Percentiles rank a stretch among this genome's conserved stretches.
Evolutionary conservation across 202 grass and related monocot genomes (phyloP).

Genomic region (Panicum virgatum): DNA sequence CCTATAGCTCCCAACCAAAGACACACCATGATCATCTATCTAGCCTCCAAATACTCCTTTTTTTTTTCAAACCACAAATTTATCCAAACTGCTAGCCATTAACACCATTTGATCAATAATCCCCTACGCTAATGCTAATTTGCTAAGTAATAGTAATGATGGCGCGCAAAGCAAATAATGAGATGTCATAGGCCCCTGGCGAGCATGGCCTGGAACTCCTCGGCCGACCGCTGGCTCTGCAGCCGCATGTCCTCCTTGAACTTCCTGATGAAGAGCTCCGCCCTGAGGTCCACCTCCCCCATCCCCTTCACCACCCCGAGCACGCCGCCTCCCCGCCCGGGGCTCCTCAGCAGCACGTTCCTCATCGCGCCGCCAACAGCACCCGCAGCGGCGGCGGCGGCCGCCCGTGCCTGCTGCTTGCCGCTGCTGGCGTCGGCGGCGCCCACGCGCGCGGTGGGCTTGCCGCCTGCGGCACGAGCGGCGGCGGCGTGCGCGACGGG

Average conservation of each 20-base stretch:
- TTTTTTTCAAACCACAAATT: constrained; percentile 1
- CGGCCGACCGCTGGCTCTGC: constrained; percentile 65
- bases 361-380: not conserved
- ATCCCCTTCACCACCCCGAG: constrained; percentile 38
- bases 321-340: constrained; percentile 11
- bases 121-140: not conserved
- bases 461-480: not conserved
- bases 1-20: not conserved
- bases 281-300: constrained; percentile 73
- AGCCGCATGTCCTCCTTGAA: constrained; percentile 93
- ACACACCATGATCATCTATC: not conserved
- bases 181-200: constrained; percentile 52
- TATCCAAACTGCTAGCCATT: constrained; percentile 14
- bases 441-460: not conserved
- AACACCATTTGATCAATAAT: not conserved
- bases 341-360: constrained; percentile 32
- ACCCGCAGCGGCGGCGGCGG: too few species aligned
- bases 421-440: not conserved
- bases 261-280: constrained; percentile 80
- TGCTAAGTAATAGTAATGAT: not conserved
- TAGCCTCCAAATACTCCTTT: not conserved
- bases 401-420: not conserved
- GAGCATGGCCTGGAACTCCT: constrained; percentile 78
- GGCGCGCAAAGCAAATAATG: too few species aligned
- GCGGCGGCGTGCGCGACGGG: not conserved